Evolutionary conservation across 1,284 basidiomycete species (phyloP).

Genomic region (Melampsora americana): DNA sequence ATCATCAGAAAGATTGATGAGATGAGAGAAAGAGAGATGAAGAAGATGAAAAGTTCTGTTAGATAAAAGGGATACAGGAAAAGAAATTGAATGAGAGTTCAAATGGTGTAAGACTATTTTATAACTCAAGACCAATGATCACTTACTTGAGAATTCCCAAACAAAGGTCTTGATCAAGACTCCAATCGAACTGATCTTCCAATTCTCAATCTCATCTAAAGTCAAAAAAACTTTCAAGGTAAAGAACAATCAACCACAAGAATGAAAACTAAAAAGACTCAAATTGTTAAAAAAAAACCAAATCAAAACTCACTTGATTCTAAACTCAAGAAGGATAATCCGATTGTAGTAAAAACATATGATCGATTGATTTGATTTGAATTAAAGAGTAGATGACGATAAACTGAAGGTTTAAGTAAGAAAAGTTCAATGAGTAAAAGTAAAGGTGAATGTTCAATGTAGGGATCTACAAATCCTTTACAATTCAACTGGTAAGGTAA

Average conservation of each 20-base stretch:
- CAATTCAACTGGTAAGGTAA: constrained; percentile 19
- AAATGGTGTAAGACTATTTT: too few species aligned
- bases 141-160: neutral
- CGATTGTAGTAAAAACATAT: too few species aligned
- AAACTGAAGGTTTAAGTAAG: constrained; percentile 30
- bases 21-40: neutral
- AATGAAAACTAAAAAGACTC: neutral
- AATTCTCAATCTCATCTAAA: too few species aligned
- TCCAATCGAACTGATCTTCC: too few species aligned
- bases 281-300: neutral
- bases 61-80: too few species aligned
- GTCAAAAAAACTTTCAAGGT: neutral
- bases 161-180: neutral
- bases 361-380: neutral
- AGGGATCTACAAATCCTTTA: constrained; percentile 30
- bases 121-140: too few species aligned
- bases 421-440: constrained; percentile 29
- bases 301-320: constrained; percentile 22
- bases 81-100: too few species aligned
- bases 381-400: constrained; percentile 34
- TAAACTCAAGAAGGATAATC: neutral
- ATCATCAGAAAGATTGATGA: neutral
- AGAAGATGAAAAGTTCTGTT: neutral
- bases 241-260: too few species aligned
- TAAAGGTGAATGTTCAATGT: constrained; percentile 32